Evolutionary conservation across 2,329 filamentous ascomycete species (phyloP).

Genomic region (Ophiostoma australiae): DNA sequence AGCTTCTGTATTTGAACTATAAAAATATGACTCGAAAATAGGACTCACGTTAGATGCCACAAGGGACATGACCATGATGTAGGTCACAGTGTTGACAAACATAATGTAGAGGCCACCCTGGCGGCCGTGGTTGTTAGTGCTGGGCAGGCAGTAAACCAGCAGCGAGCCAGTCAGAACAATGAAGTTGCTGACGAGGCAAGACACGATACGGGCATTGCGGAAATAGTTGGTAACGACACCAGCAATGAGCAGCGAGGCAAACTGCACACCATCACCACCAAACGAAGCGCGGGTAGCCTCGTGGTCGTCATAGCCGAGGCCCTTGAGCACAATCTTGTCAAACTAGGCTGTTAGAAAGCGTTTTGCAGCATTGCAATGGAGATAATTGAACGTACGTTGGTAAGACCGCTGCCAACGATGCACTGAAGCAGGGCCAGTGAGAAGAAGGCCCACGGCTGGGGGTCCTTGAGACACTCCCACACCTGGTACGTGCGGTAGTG

Average conservation of each 20-base stretch:
- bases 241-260: constrained; percentile 23
- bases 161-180: neutral
- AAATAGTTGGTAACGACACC: constrained; percentile 42
- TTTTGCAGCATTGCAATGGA: neutral
- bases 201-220: constrained; percentile 39
- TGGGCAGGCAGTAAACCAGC: constrained; percentile 43
- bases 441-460: constrained; percentile 34
- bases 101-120: constrained; percentile 50
- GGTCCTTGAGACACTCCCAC: constrained; percentile 34
- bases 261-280: constrained; percentile 27
- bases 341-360: constrained; percentile 31
- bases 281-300: constrained; percentile 18
- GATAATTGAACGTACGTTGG: constrained; percentile 18
- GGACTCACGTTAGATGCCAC: constrained; percentile 46
- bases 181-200: neutral
- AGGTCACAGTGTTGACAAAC: constrained; percentile 48
- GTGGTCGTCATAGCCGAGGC: constrained; percentile 56
- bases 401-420: constrained; percentile 33
- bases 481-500: constrained; percentile 33
- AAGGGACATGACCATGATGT: constrained; percentile 58
- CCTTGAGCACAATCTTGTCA: constrained; percentile 48
- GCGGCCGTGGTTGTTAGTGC: constrained; percentile 44
- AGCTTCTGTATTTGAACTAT: neutral
- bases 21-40: neutral
- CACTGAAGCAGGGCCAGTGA: constrained; percentile 32